These are phyloP conservation scores for Centrapalus pauciflorus DNA, from an alignment of 129 eudicot species.

Conservation along the genomic window DNA sequence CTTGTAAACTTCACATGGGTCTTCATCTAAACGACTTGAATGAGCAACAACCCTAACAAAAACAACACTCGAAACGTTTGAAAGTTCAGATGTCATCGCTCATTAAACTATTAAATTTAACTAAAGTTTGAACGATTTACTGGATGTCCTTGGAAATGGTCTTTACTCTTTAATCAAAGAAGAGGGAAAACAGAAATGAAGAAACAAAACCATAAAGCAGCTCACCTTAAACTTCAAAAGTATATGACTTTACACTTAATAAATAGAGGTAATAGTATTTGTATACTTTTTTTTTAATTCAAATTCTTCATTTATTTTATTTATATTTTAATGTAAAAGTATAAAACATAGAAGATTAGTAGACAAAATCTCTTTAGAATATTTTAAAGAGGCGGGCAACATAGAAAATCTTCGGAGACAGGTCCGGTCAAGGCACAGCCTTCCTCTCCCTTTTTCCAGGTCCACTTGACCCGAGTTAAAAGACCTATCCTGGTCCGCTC, in stretches of 20 bases:
- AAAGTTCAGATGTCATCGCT: no score
- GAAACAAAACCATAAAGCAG: no score
- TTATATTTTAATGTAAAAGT: neutral
- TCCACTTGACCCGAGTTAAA: neutral
- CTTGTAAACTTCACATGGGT: neutral
- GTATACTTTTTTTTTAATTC: neutral
- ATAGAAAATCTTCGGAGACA: no score
- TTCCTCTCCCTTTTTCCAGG: neutral
- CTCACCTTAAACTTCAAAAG: neutral
- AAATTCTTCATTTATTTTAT: neutral
- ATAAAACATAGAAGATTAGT: neutral
- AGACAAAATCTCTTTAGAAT: neutral
- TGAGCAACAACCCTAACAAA: neutral
- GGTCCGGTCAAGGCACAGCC: neutral
- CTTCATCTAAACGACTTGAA: neutral
- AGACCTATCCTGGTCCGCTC: no score
- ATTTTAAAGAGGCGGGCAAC: neutral
- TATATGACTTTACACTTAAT: neutral
- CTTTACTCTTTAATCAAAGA: no score
- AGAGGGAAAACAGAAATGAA: no score
- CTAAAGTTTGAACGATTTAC: no score
- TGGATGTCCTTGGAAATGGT: no score
- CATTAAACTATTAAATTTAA: no score
- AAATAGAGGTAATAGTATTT: neutral
- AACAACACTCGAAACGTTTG: no score